Base-by-base conservation (phyloP, 176 grass and related monocot genomes). In the Zea luxurians region DNA sequence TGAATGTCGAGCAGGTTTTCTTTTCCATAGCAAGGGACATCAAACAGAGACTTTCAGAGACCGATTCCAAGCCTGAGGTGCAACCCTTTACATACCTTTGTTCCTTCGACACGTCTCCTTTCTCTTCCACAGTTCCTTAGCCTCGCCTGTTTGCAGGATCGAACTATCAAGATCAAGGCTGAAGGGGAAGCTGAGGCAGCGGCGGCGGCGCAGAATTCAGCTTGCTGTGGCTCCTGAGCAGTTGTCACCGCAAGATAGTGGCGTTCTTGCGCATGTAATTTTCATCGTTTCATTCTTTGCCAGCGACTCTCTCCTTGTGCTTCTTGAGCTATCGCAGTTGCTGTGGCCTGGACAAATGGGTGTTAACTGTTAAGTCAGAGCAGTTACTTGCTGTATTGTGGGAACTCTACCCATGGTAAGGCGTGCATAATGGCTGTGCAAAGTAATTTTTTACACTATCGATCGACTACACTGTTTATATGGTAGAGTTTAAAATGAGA, bases 1-100 rank as follows among this genome's bases (percentile, higher is more conserved):
- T 93, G 49, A 93, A 93, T 63, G 90, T 93, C 13, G 90, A 93
- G 63, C 81, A 93, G 77, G 90, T 93, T 77, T 93, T 93, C 81
- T 85, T 93, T 84, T 93, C 90, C 17, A 87, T 93, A 62, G 87
- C 81, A 59, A 87, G 84, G 52, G 90, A 93, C 67, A 93, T 90
- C 73, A 93, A 87, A 41, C 90, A 93, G 73, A 93, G 90, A 89
- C 81, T 87, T 70, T 81, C 87, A 13, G 90, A 90, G 70, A 61
- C 76, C 27, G 90, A 90, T 87, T 69, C 86, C 11, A 93, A 85
- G 68, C 77, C 81, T 54, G 87, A 87, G 73, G 89, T 91, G 16
- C 10, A 1, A 64, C 10, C 4, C 7, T 50, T 68, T 47, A 50
- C 4, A 40, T 20, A 18, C 4, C 2, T 57, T 63, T 7, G 8